phyloP scores from a whole-genome alignment of 2,329 filamentous ascomycete species.

The Fusarium globosum region DNA sequence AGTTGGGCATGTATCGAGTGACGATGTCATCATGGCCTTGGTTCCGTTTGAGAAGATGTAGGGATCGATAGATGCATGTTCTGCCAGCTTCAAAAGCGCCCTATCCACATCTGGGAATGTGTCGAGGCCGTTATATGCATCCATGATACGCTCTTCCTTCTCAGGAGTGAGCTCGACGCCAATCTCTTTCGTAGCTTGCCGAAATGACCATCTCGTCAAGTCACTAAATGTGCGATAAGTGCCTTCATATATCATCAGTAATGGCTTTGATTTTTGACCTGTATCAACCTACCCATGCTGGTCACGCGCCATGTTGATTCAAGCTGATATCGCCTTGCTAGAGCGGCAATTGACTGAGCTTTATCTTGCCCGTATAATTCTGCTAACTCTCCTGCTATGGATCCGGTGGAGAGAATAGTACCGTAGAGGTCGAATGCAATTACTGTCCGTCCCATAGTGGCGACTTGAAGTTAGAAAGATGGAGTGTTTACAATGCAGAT shows the following conservation, averaged over 20 bases:
- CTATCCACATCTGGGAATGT: conserved; percentile 72
- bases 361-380: conserved; percentile 67
- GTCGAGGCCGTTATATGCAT: conserved; percentile 71
- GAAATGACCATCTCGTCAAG: conserved; percentile 71
- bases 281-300: conserved; percentile 71
- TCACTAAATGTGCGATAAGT: conserved; percentile 62
- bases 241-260: conserved; percentile 53
- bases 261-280: neutral
- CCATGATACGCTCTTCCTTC: conserved; percentile 65
- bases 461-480: neutral
- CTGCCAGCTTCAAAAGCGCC: conserved; percentile 61
- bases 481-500: neutral
- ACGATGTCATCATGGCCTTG: conserved; percentile 68
- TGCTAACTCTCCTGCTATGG: conserved; percentile 70
- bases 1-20: conserved; percentile 64
- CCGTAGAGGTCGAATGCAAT: conserved; percentile 83
- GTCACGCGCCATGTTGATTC: conserved; percentile 83
- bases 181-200: conserved; percentile 72
- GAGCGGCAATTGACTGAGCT: conserved; percentile 65
- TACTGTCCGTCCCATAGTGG: conserved; percentile 52
- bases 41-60: conserved; percentile 80
- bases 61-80: conserved; percentile 56
- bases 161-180: conserved; percentile 56
- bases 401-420: conserved; percentile 77
- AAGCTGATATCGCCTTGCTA: conserved; percentile 77